Base-by-base conservation (phyloP, 73 alveolate genomes). In the Blepharisma stoltei region DNA sequence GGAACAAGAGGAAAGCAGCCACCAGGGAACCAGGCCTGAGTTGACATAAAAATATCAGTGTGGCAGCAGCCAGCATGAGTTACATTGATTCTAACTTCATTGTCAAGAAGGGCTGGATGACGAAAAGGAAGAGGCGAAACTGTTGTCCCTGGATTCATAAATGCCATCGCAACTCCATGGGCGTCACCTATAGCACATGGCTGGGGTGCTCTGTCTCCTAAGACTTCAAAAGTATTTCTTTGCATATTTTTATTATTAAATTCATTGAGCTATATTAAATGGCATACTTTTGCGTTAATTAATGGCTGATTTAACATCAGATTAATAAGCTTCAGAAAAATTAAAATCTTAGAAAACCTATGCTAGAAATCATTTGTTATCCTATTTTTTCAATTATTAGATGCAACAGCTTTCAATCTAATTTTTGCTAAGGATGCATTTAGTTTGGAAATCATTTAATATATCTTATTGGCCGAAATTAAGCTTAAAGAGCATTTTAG, bases 1-100 rank as follows among this genome's bases (percentile, higher is more conserved):
- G 86, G 86, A 54, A 81, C 89, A 54, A 77, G 27, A 7, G 89
- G 89, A 79, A 53, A 77, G 11, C 11, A 18, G 5, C 21, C 60
- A 3, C n/a, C 60, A 9, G 21, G 60, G 41, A 1, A n/a, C 79
- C 79, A 69, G n/a, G 14, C 0, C 1, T 43, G 14, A 7, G 11
- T 23, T 18, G 41, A 11, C 23, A 14, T 23, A n/a, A 37, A 25
- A 7, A 44, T 25, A 69, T 69, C 79, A 18, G 54, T 44, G 25
- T 23, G 76, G 5, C 79, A 69, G 41, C 18, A n/a, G 9, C 79
- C 79, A 1, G 79, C 69, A n/a, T 46, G 65, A 2, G 79, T 69
- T 0, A 69, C 65, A 7, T 25, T 69, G 45, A 69, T 69, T 23
- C 79, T 23, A 0, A 69, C 65, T 8, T 69, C 79, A 37, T 23